These are phyloP conservation scores for Mortierella polycephala DNA, from an alignment of 371 early-diverging fungal species.

Conservation along the genomic window DNA sequence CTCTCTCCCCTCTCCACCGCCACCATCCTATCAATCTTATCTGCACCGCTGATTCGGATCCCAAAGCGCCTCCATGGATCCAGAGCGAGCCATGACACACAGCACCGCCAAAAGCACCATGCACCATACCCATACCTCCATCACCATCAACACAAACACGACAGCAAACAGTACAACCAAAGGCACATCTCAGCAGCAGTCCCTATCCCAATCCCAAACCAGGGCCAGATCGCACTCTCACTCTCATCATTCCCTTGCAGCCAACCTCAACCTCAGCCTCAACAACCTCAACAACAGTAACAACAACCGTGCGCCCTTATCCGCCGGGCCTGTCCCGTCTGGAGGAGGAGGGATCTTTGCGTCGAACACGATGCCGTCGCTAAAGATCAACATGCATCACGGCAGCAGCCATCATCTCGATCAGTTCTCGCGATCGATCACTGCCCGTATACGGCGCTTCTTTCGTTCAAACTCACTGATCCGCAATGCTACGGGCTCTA, in stretches of 20 bases:
- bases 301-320: neutral
- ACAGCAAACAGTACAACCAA: constrained; percentile 7
- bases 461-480: constrained; percentile 28
- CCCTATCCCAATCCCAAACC: neutral
- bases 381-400: constrained; percentile 36
- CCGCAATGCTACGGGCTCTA: constrained; percentile 21
- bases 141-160: constrained; percentile 1
- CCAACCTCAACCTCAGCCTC: neutral
- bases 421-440: constrained; percentile 34
- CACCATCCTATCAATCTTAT: neutral
- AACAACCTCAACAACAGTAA: constrained; percentile 1
- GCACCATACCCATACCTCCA: constrained; percentile 2
- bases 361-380: constrained; percentile 8
- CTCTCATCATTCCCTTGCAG: constrained; percentile 8
- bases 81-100: constrained; percentile 19
- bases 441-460: constrained; percentile 21
- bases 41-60: neutral
- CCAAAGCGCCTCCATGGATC: constrained; percentile 15
- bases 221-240: constrained; percentile 35
- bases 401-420: constrained; percentile 24
- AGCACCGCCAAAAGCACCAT: constrained; percentile 3
- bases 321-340: neutral
- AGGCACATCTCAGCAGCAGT: constrained; percentile 3
- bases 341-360: neutral
- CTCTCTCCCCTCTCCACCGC: neutral